A percentile compares a stretch with the other conserved stretches of the same genome.
Evolutionary conservation across 2,329 filamentous ascomycete genomes (phyloP).

Genomic region (Alternaria gaisen): DNA sequence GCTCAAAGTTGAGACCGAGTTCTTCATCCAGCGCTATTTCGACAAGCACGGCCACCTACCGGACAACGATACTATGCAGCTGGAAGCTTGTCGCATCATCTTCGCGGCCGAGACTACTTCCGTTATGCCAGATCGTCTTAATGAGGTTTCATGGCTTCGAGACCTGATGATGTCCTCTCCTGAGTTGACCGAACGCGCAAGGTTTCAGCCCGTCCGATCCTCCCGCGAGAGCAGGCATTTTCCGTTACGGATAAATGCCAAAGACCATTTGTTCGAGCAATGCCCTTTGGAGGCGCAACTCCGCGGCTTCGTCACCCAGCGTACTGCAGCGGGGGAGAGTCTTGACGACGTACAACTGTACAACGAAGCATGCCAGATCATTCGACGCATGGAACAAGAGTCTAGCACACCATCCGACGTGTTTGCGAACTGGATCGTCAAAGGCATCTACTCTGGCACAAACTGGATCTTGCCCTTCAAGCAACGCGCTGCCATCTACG

Average conservation of each 20-base stretch:
- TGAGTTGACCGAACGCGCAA: slow-evolving; percentile 27
- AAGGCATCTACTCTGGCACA: slow-evolving; percentile 24
- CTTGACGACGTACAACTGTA: slow-evolving; percentile 26
- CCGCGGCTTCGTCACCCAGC: slow-evolving; percentile 24
- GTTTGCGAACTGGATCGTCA: slow-evolving; percentile 37
- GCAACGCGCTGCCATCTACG: slow-evolving; percentile 15
- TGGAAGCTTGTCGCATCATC: slow-evolving; percentile 41
- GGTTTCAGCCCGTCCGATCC: slow-evolving; percentile 31
- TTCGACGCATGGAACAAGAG: slow-evolving; percentile 31
- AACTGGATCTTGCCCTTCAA: slow-evolving; percentile 27
- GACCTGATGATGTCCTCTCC: slow-evolving; percentile 36
- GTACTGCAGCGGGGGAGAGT: slow-evolving; percentile 1
- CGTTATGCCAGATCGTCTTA: not conserved
- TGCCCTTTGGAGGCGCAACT: slow-evolving; percentile 35
- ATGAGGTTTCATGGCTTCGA: slow-evolving; percentile 32
- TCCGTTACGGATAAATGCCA: slow-evolving; percentile 21
- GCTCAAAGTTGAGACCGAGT: slow-evolving; percentile 36
- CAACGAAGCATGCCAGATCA: slow-evolving; percentile 34
- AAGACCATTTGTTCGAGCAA: slow-evolving; percentile 33
- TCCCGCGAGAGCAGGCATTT: slow-evolving; percentile 27
- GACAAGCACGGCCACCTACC: slow-evolving; percentile 31
- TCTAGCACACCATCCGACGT: slow-evolving; percentile 32
- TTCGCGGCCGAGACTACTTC: slow-evolving; percentile 32
- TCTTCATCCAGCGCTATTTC: slow-evolving; percentile 33
- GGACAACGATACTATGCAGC: slow-evolving; percentile 32